Evolutionary conservation across 202 grass and related monocot species (phyloP).

Genomic region (Cymbopogon flexuosus): DNA sequence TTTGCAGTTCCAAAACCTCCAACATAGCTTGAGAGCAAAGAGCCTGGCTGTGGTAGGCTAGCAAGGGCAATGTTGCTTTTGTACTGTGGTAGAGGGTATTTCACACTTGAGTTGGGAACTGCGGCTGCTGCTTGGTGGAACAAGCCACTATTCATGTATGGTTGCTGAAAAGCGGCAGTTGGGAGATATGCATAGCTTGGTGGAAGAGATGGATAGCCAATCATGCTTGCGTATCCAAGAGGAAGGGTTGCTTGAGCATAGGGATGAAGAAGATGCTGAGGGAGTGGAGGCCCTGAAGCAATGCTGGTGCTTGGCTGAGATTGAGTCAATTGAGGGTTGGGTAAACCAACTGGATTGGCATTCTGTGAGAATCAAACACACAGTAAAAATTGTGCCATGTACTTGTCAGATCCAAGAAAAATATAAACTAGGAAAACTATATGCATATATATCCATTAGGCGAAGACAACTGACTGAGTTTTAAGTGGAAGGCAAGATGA

Average conservation of each 20-base stretch:
- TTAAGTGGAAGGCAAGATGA: not conserved
- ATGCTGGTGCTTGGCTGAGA: conserved; percentile 46
- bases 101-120: conserved; percentile 48
- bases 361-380: conserved; percentile 38
- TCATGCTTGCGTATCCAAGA: conserved; percentile 57
- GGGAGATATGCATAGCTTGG: conserved; percentile 70
- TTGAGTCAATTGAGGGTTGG: conserved; percentile 48
- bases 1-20: conserved; percentile 53
- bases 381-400: not conserved
- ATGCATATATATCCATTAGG: not conserved
- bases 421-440: not conserved
- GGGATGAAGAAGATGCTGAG: conserved; percentile 66
- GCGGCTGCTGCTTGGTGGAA: conserved; percentile 62
- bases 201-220: conserved; percentile 64
- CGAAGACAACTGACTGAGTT: not conserved
- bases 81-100: conserved; percentile 69
- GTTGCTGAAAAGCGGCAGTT: conserved; percentile 55
- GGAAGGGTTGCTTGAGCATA: conserved; percentile 65
- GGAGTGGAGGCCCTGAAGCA: conserved; percentile 48
- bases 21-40: conserved; percentile 47
- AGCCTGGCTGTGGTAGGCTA: conserved; percentile 53
- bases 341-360: conserved; percentile 44
- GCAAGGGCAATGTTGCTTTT: conserved; percentile 56
- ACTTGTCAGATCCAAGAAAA: not conserved
- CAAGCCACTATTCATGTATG: conserved; percentile 49